phyloP scores from a whole-genome alignment of 2,329 filamentous ascomycete genomes.

The Hypoxylon sp. region DNA sequence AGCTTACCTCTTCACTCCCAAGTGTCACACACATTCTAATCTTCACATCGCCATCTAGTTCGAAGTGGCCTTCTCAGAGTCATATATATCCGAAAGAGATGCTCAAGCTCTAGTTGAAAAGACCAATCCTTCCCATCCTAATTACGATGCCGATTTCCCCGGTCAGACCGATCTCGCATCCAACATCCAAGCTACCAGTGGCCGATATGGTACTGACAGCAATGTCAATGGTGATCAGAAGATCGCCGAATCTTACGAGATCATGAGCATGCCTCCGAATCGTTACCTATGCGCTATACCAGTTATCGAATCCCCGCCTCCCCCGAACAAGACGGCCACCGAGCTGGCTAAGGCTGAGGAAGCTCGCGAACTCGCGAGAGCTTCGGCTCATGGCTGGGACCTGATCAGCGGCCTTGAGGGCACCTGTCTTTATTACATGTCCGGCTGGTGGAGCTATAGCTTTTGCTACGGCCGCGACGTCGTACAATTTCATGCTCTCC shows the following conservation, averaged over 20 bases:
- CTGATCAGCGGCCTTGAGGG: constrained; percentile 83
- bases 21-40: not conserved
- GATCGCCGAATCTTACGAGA: constrained; percentile 73
- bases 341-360: constrained; percentile 80
- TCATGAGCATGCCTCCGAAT: constrained; percentile 78
- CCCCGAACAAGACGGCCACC: constrained; percentile 76
- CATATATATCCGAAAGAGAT: constrained; percentile 79
- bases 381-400: constrained; percentile 83
- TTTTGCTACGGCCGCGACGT: constrained; percentile 93
- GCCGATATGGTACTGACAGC: constrained; percentile 44
- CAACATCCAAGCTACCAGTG: constrained; percentile 48
- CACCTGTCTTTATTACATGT: constrained; percentile 83
- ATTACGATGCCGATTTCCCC: constrained; percentile 55
- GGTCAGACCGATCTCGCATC: constrained; percentile 52
- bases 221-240: constrained; percentile 55
- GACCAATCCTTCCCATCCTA: constrained; percentile 58
- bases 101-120: constrained; percentile 73
- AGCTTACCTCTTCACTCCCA: constrained; percentile 2
- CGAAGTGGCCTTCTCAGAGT: constrained; percentile 81
- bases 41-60: constrained; percentile 68
- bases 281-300: constrained; percentile 91
- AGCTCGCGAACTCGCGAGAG: constrained; percentile 83
- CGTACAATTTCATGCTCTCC: constrained; percentile 89
- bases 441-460: constrained; percentile 96
- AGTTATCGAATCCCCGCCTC: constrained; percentile 70